Percentiles rank a stretch among this genome's conserved stretches.
Evolutionary conservation across 257 asterid species (phyloP).

Genomic region (Solanum sitiens): DNA sequence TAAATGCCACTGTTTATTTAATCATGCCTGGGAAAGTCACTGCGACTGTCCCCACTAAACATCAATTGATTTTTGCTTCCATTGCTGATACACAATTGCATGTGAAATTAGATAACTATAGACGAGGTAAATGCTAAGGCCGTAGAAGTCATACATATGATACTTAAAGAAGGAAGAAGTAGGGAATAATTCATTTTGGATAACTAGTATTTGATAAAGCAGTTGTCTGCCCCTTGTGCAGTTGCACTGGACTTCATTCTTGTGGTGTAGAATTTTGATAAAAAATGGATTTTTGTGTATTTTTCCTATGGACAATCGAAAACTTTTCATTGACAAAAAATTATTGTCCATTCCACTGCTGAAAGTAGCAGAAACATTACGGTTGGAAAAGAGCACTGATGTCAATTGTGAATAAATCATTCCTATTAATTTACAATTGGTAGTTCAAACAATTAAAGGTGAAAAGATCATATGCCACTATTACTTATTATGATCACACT

Average conservation of each 20-base stretch:
- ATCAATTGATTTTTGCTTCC: not conserved
- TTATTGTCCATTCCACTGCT: not conserved
- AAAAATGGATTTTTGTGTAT: not conserved
- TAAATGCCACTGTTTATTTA: not conserved
- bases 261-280: not conserved
- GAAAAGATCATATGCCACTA: not conserved
- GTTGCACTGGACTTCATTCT: not conserved
- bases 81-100: not conserved
- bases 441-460: not conserved
- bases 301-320: not conserved
- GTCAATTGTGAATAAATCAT: not conserved
- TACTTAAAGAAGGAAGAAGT: not conserved
- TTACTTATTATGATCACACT: not conserved
- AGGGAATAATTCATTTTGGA: not conserved
- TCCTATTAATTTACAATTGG: not conserved
- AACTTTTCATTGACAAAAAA: not conserved
- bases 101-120: not conserved
- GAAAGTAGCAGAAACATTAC: not conserved
- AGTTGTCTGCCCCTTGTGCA: not conserved
- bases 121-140: not conserved
- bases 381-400: not conserved
- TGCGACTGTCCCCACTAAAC: not conserved
- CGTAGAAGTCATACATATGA: not conserved
- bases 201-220: not conserved
- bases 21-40: not conserved